A percentile compares a stretch with the other conserved stretches of the same genome.
phyloP scores from a whole-genome alignment of 1,284 basidiomycete genomes.

The Polyporus tsugae region DNA sequence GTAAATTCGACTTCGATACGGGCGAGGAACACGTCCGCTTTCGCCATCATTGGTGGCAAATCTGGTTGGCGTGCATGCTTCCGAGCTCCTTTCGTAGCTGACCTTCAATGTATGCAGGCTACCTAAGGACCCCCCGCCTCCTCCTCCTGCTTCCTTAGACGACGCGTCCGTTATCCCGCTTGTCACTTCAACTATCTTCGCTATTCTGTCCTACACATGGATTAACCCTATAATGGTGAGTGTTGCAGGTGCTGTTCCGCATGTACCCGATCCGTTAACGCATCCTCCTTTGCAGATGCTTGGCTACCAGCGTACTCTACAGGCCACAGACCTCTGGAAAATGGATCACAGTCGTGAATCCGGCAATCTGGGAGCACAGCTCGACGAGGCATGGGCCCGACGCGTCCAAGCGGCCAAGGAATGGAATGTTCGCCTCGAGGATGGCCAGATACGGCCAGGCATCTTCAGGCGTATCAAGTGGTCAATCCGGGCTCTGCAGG shows the following conservation, averaged over 20 bases:
- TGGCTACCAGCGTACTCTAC: constrained; percentile 75
- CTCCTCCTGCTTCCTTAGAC: constrained; percentile 62
- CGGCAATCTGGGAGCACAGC: constrained; percentile 55
- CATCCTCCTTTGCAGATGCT: constrained; percentile 47
- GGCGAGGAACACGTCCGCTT: constrained; percentile 54
- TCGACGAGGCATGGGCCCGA: constrained; percentile 58
- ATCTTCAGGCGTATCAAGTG: constrained; percentile 51
- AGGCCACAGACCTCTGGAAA: constrained; percentile 80
- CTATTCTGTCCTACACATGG: constrained; percentile 69
- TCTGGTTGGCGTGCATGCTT: constrained; percentile 41
- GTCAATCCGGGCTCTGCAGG: constrained; percentile 48
- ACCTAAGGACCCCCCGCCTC: constrained; percentile 64
- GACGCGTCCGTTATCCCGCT: constrained; percentile 69
- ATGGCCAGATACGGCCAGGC: constrained; percentile 55
- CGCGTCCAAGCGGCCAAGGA: constrained; percentile 55
- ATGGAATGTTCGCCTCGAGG: constrained; percentile 61
- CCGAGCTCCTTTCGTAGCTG: constrained; percentile 1
- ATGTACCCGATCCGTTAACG: background rate
- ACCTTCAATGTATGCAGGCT: constrained; percentile 53
- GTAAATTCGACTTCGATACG: constrained; percentile 52
- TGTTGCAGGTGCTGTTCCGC: background rate
- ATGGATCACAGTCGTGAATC: constrained; percentile 64
- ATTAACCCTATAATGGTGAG: constrained; percentile 74
- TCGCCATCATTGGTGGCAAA: constrained; percentile 59
- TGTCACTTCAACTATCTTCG: constrained; percentile 62